Evolutionary conservation across 305 asterid species (phyloP).

Genomic region (Plantago coronopus): DNA sequence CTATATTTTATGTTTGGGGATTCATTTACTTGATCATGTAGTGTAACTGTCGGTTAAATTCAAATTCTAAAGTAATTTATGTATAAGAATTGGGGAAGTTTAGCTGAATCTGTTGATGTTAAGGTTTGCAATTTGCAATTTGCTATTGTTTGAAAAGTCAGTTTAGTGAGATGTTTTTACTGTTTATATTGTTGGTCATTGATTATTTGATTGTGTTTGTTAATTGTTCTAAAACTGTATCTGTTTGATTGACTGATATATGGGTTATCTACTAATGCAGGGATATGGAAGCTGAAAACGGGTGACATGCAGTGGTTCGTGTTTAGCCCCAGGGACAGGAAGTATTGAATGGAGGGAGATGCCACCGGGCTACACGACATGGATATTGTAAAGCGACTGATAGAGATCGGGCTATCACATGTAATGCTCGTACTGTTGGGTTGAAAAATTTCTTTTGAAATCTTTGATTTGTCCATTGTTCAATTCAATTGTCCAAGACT

Average conservation of each 20-base stretch:
- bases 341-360: constrained; percentile 73
- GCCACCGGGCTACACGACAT: constrained; percentile 61
- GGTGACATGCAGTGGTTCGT: constrained; percentile 98
- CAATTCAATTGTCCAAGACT: no score
- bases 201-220: neutral
- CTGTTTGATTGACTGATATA: neutral
- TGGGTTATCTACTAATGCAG: constrained; percentile 44
- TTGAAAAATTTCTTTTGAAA: no score
- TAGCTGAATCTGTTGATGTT: neutral
- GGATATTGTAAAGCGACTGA: constrained; percentile 98
- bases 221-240: neutral
- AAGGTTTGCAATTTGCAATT: no score
- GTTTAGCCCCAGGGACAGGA: constrained; percentile 80
- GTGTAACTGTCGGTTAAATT: no score
- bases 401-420: constrained; percentile 64
- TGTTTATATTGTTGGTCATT: neutral
- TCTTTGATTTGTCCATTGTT: no score
- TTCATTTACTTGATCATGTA: no score
- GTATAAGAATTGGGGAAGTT: neutral
- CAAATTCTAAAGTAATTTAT: neutral
- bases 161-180: no score
- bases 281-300: constrained; percentile 64
- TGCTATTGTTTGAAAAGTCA: no score
- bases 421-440: constrained; percentile 69
- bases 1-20: no score